Base-by-base conservation (phyloP, 805 yeast species). In the Zygosaccharomyces bisporus region DNA sequence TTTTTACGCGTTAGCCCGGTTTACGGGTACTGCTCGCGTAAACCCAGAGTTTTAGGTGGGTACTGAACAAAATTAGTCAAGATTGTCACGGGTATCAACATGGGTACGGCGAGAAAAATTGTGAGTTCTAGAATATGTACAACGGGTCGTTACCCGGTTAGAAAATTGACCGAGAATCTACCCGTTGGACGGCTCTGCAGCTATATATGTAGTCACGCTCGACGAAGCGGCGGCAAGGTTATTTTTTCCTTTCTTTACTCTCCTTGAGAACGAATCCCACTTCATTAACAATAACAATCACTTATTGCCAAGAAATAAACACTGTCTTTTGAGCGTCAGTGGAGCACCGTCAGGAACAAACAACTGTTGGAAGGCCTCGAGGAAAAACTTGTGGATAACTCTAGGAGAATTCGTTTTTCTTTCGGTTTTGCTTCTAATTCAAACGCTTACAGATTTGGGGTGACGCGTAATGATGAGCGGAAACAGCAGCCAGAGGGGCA, bases 401-500 rank as follows among this genome's bases (percentile, higher is more conserved):
- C 7, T 27, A 27, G 16, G 14, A 27, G 13, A 27, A 9, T 5
- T 37, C 20, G 13, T 14, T 18, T 16, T 9, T 10, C 16, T 12
- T 14, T n/a, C n/a, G n/a, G n/a, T 25, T 37, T 37, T 37, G 18
- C 30, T 36, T 20, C 29, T 27, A 21, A 14, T 24, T 36, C 13
- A 24, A 24, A 14, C 29, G 19, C 29, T 36, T 23, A n/a, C 30
- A 25, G 14, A 10, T 32, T 43, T 35, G 34, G 24, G 18, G 34
- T 39, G 37, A 30, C 38, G 30, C n/a, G 36, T 17, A 17, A 55
- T 55, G 60, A 50, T 50, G 35, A 47, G 53, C 21, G 47, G 60
- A 40, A 29, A 53, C n/a, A 46, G 50, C 23, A 50, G 53, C 34
- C 61, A 62, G 41, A 51, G 56, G 19, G 47, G 54, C 7, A 48